Evolutionary conservation across 176 grass and related monocot genomes (phyloP), one percentile per base, ranked within the genome.

Genomic region (Eragrostis nindensis): DNA sequence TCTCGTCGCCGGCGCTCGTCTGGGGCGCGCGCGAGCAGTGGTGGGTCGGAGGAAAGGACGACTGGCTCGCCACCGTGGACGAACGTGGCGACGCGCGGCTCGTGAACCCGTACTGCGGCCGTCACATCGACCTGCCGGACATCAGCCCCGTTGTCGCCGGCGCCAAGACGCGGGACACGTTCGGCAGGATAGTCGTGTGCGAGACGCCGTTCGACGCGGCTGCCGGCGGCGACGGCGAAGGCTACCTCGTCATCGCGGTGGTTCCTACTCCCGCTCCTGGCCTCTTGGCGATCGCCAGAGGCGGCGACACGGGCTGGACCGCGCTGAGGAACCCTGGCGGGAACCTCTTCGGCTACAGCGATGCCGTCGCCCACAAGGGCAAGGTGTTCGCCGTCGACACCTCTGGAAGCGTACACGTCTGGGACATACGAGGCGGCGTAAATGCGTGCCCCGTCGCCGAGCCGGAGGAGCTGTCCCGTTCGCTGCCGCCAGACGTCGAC

Each of bases 221-320:
- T 4, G 32, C 4, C 43, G 46, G 6, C 11, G 0, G 11, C 3
- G 3, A 8, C 22, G 57, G 13, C 27, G 61, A 0, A 5, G 26
- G n/a, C 7, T 54, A 79, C 77, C 8, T 68, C 6, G 47, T 53
- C 29, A 25, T 68, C 21, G 63, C 21, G 3, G 2, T 42, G 45
- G 4, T n/a, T 2, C 4, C 7, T 1, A 36, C 32, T 36, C 32
- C 32, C 4, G 0, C 0, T 0, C 0, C 32, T 4, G 32, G 0
- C 8, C 6, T 8, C 2, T 5, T 68, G 30, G 76, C 30, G 22
- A 10, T 78, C 11, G 45, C 26, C 0, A 7, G 0, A 45, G 11
- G 11, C 8, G 29, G 59, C 7, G 74, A 30, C 56, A 3, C 27
- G 14, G 45, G 15, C 9, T 76, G 74, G 74, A 47, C 74, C 4